These are phyloP conservation scores for Suhomyces yuchorum DNA, from an alignment of 1,139 yeast species.

Conservation along the genomic window DNA sequence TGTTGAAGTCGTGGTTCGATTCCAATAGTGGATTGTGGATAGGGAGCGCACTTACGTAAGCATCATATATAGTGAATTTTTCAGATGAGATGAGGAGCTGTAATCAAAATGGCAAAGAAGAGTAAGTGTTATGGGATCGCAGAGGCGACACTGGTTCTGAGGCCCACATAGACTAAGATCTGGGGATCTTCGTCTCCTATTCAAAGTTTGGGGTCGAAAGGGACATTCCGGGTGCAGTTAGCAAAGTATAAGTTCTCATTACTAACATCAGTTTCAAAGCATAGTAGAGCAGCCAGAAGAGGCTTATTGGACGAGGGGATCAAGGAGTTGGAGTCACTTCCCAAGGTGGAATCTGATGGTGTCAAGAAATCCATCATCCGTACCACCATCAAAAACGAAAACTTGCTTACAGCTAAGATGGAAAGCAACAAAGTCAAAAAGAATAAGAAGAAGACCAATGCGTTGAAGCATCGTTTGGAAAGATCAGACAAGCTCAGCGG, in stretches of 20 bases:
- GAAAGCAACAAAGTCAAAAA: constrained; percentile 42
- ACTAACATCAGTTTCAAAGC: constrained; percentile 55
- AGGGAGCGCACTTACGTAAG: constrained; percentile 1
- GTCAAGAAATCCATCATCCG: constrained; percentile 65
- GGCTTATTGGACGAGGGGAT: constrained; percentile 44
- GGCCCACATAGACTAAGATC: no score
- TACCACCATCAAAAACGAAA: constrained; percentile 69
- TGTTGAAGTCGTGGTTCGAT: not conserved
- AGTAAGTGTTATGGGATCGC: constrained; percentile 23
- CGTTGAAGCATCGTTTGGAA: constrained; percentile 44
- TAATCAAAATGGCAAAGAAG: constrained; percentile 30
- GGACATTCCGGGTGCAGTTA: not conserved
- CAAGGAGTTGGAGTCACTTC: constrained; percentile 50
- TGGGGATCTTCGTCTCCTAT: no score
- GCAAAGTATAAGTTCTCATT: not conserved
- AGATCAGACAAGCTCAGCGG: constrained; percentile 58
- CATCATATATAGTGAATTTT: constrained; percentile 5
- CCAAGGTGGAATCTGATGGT: constrained; percentile 61
- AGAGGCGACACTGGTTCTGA: not conserved
- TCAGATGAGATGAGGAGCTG: constrained; percentile 12
- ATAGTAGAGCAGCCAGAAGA: constrained; percentile 78
- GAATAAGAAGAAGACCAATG: constrained; percentile 37
- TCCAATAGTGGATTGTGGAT: no score
- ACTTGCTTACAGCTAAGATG: constrained; percentile 57
- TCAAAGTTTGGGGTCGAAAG: not conserved